Base-by-base conservation (phyloP, 1,284 basidiomycete genomes). In the Stygiomarasmius scandens region DNA sequence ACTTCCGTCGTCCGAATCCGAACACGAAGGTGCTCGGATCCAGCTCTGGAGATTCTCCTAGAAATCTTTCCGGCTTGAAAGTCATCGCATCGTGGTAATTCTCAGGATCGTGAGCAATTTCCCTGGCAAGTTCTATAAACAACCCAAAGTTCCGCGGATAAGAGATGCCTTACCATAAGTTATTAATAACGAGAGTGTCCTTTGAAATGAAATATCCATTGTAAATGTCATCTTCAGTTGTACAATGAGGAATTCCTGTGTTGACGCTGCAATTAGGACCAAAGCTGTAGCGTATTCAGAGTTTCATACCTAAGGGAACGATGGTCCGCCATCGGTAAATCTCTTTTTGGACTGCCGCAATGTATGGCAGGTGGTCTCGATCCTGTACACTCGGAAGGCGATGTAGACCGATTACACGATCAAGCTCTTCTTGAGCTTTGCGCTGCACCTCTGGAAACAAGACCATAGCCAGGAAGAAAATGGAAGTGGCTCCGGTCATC, bases 301-400 rank as follows among this genome's bases (percentile, higher is more conserved):
- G 22, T 14, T 36, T 34, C 54, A 24, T 22, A 23, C 64, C 66
- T 11, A 66, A 23, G 24, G 65, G 64, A n/a, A 46, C 50, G 16
- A 62, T 55, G 41, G 65, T 52, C 8, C 51, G 43, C 73, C 71
- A 74, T 23, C 71, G 63, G 20, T 72, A 55, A 8, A 65, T 61
- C 58, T 76, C 74, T 43, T 69, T 67, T 11, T 72, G 64, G 23
- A 69, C 60, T 2, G 69, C 69, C 12, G 64, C 56, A 34, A 73
- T 58, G 59, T 71, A 73, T 1, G 71, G 68, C 19, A 74, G 54
- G 32, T 59, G 52, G 3, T 61, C 58, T 12, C 66, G 53, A 54
- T 75, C 74, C 8, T 61, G 61, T 43, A 74, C 68, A 10, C 62
- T 64, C 0, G 74, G 74, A 4, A 73, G 23, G 25, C 72, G 62